Conservation (phyloP, 2,329 filamentous ascomycete species). For the Colletotrichum tofieldiae region DNA sequence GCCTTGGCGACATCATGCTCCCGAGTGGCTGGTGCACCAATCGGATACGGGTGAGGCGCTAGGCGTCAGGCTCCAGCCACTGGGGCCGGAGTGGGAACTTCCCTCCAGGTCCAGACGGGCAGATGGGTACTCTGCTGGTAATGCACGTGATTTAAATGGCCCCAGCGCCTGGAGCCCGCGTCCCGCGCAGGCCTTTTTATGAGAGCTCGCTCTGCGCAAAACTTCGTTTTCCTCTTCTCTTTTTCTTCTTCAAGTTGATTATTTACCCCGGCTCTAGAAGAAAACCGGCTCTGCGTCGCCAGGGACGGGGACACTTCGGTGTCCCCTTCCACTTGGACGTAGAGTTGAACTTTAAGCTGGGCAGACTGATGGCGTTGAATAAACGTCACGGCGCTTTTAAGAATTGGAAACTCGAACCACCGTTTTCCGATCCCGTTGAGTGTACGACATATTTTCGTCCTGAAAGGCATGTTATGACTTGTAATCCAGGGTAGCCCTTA, state of each 20-base stretch:
- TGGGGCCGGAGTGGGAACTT: not conserved
- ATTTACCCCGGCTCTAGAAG: slow-evolving; percentile 65
- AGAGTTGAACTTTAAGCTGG: slow-evolving; percentile 71
- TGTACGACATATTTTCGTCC: slow-evolving; percentile 65
- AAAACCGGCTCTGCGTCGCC: slow-evolving; percentile 67
- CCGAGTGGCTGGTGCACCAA: slow-evolving; percentile 40
- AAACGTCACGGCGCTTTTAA: slow-evolving; percentile 70
- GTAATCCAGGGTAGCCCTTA: not conserved
- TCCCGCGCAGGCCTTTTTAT: slow-evolving; percentile 33
- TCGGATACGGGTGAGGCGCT: not conserved
- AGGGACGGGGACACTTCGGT: slow-evolving; percentile 48
- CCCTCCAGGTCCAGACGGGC: not conserved
- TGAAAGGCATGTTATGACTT: not conserved
- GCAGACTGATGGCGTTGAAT: slow-evolving; percentile 64
- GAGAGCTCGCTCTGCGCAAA: slow-evolving; percentile 11
- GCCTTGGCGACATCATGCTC: slow-evolving; percentile 40
- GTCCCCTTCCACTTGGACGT: slow-evolving; percentile 55
- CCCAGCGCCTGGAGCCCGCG: slow-evolving; percentile 13
- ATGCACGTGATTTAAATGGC: slow-evolving; percentile 24
- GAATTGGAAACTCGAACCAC: slow-evolving; percentile 73
- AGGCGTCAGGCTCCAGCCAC: slow-evolving; percentile 16
- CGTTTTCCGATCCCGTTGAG: slow-evolving; percentile 77
- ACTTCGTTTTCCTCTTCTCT: slow-evolving; percentile 49
- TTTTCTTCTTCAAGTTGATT: slow-evolving; percentile 66
- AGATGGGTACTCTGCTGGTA: not conserved